These are phyloP conservation scores for Neopestalotiopsis rosae DNA, from an alignment of 2,329 filamentous ascomycete genomes.

Conservation along the genomic window DNA sequence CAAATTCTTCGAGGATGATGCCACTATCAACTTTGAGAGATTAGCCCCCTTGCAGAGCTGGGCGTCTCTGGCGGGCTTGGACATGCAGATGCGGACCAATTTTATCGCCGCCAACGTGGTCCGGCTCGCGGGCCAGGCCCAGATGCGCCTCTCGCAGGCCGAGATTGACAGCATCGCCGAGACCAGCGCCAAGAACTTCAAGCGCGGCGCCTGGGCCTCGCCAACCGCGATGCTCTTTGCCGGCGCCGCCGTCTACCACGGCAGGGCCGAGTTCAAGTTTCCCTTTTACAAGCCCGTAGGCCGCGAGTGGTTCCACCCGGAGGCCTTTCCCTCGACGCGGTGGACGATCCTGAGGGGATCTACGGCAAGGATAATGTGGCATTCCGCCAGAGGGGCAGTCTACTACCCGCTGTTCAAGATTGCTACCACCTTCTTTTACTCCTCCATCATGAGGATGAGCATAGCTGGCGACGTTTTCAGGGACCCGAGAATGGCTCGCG, in stretches of 20 bases:
- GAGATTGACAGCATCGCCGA: slow-evolving; percentile 35
- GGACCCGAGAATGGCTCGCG: slow-evolving; percentile 35
- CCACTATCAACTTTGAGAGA: slow-evolving; percentile 34
- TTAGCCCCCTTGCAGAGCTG: slow-evolving; percentile 25
- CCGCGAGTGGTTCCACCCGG: slow-evolving; percentile 33
- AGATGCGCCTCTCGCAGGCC: slow-evolving; percentile 30
- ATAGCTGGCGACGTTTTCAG: slow-evolving; percentile 25
- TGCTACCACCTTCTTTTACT: slow-evolving; percentile 33
- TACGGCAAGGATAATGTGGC: slow-evolving; percentile 40
- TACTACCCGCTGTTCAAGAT: slow-evolving; percentile 38
- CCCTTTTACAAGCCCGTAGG: slow-evolving; percentile 45
- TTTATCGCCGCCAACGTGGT: slow-evolving; percentile 21
- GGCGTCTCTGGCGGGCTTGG: slow-evolving; percentile 15
- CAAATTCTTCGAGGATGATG: slow-evolving; percentile 30
- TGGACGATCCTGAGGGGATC: slow-evolving; percentile 32
- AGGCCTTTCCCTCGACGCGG: slow-evolving; percentile 33
- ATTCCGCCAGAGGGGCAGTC: slow-evolving; percentile 38
- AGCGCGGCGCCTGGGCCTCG: slow-evolving; percentile 36
- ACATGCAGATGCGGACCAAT: slow-evolving; percentile 6
- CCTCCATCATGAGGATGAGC: slow-evolving; percentile 34
- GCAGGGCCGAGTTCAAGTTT: slow-evolving; percentile 43
- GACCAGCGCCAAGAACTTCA: slow-evolving; percentile 30
- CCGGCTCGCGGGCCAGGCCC: slow-evolving; percentile 8
- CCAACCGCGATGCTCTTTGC: slow-evolving; percentile 31
- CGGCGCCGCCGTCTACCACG: slow-evolving; percentile 31